These are phyloP conservation scores for Metschnikowia gruessii DNA, from an alignment of 805 yeast genomes.

Conservation along the genomic window DNA sequence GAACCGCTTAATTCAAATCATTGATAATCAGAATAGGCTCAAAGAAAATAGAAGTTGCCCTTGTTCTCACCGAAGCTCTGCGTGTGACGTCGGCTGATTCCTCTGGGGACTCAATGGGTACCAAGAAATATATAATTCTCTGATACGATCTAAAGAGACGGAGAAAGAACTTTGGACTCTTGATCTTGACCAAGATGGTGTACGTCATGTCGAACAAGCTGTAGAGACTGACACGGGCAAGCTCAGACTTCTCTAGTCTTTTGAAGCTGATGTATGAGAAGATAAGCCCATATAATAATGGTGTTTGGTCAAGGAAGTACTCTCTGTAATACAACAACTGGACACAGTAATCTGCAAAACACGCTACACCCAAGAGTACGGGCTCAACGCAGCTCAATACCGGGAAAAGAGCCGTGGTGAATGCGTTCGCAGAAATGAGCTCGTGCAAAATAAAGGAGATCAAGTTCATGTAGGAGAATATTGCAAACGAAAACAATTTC, in stretches of 20 bases:
- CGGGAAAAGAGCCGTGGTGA: constrained; percentile 16
- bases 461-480: constrained; percentile 31
- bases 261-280: constrained; percentile 17
- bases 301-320: constrained; percentile 9
- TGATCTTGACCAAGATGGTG: constrained; percentile 4
- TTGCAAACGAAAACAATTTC: constrained; percentile 27
- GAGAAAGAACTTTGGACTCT: constrained; percentile 9
- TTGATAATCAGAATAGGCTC: constrained; percentile 18
- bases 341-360: constrained; percentile 16
- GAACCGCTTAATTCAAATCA: constrained; percentile 11
- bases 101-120: constrained; percentile 10
- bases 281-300: constrained; percentile 14
- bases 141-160: constrained; percentile 8
- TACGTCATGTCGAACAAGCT: constrained; percentile 12
- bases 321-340: constrained; percentile 13
- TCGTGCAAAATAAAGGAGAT: constrained; percentile 19
- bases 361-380: constrained; percentile 15
- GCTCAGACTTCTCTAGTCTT: constrained; percentile 16
- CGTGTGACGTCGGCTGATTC: constrained; percentile 9
- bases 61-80: constrained; percentile 12
- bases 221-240: constrained; percentile 14
- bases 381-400: constrained; percentile 17
- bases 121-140: constrained; percentile 11
- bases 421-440: constrained; percentile 12
- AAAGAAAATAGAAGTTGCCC: constrained; percentile 16